Conservation (phyloP, 106 monocot genomes). For the Allium fistulosum region DNA sequence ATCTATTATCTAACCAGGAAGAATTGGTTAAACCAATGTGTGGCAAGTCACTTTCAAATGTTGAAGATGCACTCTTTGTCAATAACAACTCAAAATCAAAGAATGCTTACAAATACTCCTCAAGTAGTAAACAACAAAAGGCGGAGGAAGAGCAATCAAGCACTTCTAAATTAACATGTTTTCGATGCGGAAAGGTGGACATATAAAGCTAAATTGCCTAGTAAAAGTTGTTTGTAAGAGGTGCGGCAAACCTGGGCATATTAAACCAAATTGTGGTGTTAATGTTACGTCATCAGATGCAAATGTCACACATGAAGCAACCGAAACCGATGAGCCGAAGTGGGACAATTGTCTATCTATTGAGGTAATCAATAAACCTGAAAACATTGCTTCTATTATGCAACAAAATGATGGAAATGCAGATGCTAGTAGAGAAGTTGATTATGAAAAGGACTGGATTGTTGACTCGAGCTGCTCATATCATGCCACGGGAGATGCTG, state of each 20-base stretch:
- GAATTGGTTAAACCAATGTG: conserved; percentile 5
- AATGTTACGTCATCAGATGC: background rate
- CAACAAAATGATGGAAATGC: background rate
- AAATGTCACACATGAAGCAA: conserved; percentile 2
- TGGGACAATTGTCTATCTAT: conserved; percentile 2
- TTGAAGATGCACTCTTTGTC: background rate
- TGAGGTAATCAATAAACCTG: background rate
- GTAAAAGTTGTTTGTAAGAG: background rate
- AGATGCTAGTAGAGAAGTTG: background rate
- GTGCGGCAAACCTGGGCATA: conserved; percentile 3
- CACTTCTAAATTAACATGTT: background rate
- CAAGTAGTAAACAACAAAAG: background rate
- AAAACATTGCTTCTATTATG: background rate
- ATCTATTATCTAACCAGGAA: conserved; percentile 7
- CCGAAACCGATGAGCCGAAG: background rate
- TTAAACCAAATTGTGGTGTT: conserved; percentile 3
- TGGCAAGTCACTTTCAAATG: background rate
- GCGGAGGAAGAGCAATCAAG: background rate
- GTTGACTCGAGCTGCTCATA: conserved; percentile 8
- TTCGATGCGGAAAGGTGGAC: background rate
- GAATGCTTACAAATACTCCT: no score
- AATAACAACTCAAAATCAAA: background rate
- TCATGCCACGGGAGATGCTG: conserved; percentile 3
- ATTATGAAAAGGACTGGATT: conserved; percentile 7
- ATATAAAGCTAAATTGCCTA: no score